Percentiles rank a stretch among this genome's conserved stretches.
These are phyloP conservation scores for Tylopilus balloui DNA, from an alignment of 768 basidiomycete species.

Conservation along the genomic window DNA sequence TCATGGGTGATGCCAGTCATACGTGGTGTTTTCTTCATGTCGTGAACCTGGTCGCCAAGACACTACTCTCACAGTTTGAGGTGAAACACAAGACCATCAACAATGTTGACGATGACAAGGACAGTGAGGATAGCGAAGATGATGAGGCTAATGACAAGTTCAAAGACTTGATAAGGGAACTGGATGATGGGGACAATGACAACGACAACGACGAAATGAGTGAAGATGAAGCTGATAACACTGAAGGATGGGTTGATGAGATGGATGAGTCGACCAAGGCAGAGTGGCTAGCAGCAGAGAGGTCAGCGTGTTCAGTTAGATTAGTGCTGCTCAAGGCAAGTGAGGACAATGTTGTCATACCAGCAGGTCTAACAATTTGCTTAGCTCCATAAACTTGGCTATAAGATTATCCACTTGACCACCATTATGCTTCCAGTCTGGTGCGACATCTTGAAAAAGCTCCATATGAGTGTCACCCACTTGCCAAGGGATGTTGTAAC, in stretches of 20 bases:
- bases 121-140: no score
- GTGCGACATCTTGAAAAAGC: background rate
- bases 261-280: background rate
- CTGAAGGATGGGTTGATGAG: slow-evolving; percentile 15
- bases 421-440: slow-evolving; percentile 21
- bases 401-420: slow-evolving; percentile 19
- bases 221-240: background rate
- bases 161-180: no score
- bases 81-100: no score
- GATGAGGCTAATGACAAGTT: no score
- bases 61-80: background rate
- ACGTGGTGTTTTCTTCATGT: slow-evolving; percentile 39
- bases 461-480: background rate
- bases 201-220: slow-evolving; percentile 22
- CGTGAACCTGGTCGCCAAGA: slow-evolving; percentile 29
- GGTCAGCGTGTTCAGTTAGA: background rate
- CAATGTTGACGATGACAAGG: no score
- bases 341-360: no score
- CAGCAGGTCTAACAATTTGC: no score
- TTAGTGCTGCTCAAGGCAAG: slow-evolving; percentile 5
- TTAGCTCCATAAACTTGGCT: slow-evolving; percentile 21
- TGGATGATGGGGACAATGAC: no score
- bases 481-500: slow-evolving; percentile 27
- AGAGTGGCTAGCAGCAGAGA: background rate
- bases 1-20: slow-evolving; percentile 23